Conservation (phyloP, 2,329 filamentous ascomycete species). For the Fonsecaea monophora region DNA sequence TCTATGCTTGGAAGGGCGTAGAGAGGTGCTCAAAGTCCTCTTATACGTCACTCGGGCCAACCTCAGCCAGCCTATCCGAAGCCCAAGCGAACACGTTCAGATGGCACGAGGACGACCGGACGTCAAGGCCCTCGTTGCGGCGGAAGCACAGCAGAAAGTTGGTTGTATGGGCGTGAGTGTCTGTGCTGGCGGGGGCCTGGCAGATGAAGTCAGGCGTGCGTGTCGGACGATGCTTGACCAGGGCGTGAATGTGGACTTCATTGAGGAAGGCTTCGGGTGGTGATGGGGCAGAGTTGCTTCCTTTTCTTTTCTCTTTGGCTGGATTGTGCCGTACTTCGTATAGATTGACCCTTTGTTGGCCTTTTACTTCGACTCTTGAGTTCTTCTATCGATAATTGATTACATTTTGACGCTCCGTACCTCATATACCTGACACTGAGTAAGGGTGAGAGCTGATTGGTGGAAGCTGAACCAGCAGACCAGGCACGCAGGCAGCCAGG, state of each 20-base stretch:
- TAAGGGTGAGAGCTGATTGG: not conserved
- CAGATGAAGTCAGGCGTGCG: slow-evolving; percentile 75
- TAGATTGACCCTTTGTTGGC: not conserved
- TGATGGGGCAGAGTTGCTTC: slow-evolving; percentile 18
- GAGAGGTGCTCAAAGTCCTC: slow-evolving; percentile 82
- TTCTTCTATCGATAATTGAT: not conserved
- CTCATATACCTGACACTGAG: not conserved
- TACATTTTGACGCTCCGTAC: not conserved
- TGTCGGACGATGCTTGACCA: slow-evolving; percentile 68
- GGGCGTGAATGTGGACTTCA: slow-evolving; percentile 70
- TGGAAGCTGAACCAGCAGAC: too few species aligned
- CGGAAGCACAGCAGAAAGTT: slow-evolving; percentile 80
- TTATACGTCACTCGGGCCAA: slow-evolving; percentile 90
- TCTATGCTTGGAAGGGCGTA: slow-evolving; percentile 77
- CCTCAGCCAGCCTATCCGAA: slow-evolving; percentile 80
- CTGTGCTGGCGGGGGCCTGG: slow-evolving; percentile 75
- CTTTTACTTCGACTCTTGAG: not conserved
- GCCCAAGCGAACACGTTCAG: slow-evolving; percentile 78
- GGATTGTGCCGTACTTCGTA: not conserved
- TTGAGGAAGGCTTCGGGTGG: slow-evolving; percentile 74
- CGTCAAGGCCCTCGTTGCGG: slow-evolving; percentile 75
- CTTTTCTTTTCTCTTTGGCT: not conserved
- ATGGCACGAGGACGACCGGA: slow-evolving; percentile 93
- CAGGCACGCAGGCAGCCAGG: too few species aligned
- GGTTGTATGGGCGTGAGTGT: slow-evolving; percentile 89